These are phyloP conservation scores for Kwoniella botswanensis DNA, from an alignment of 768 basidiomycete species.

Conservation along the genomic window DNA sequence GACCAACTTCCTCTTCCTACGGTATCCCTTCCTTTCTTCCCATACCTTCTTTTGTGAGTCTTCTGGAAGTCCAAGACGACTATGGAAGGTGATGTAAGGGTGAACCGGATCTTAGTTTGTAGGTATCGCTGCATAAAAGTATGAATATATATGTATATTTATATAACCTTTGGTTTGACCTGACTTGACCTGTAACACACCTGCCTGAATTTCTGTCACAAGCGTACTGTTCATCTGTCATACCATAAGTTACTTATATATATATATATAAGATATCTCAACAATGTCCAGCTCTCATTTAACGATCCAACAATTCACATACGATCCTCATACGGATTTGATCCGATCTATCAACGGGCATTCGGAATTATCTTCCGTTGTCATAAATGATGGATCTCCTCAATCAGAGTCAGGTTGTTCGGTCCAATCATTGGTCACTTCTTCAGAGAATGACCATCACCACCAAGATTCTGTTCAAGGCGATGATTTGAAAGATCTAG, in stretches of 20 bases:
- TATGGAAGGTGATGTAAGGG: background rate
- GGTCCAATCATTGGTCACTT: too few species aligned
- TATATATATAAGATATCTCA: background rate
- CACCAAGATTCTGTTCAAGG: too few species aligned
- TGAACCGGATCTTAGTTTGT: background rate
- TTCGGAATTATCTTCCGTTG: background rate
- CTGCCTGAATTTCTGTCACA: too few species aligned
- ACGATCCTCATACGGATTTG: background rate
- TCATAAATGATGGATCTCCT: too few species aligned
- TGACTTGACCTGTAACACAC: too few species aligned
- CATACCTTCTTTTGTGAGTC: background rate
- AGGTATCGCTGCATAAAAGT: too few species aligned
- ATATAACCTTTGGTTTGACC: too few species aligned
- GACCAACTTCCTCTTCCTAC: background rate
- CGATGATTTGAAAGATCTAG: too few species aligned
- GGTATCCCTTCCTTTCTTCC: background rate
- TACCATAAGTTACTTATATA: background rate
- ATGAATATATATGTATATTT: too few species aligned
- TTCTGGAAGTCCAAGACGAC: background rate
- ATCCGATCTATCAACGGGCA: background rate
- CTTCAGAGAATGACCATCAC: too few species aligned
- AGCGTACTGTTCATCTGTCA: too few species aligned
- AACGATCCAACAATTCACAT: background rate
- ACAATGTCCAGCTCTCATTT: background rate
- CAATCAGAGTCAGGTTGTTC: too few species aligned